Evolutionary conservation across 164 flowering plant genomes (phyloP), one percentile per base, ranked within the genome.

Genomic region (Protea cynaroides): DNA sequence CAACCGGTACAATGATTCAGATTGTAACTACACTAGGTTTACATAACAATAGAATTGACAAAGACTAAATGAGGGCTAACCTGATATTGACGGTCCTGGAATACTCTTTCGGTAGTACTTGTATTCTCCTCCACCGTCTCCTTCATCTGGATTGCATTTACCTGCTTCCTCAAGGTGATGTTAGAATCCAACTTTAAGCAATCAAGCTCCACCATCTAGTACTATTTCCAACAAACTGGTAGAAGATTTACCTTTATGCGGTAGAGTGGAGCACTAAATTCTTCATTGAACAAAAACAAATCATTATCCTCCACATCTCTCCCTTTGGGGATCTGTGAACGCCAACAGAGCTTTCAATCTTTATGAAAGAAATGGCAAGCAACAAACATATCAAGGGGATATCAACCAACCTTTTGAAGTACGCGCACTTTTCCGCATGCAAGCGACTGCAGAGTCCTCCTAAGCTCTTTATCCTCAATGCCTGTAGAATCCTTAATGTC

Each of bases 71-170:
- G 18, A 49, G 52, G 46, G 21, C 12, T 0, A 54, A 92, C 99
- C 97, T 95, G 99, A 79, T 95, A 92, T 70, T 95, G 99, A 51
- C 97, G 97, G 72, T 92, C 97, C 71, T 92, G 97, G 73, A 89
- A 92, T 14, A 90, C 99, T 79, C 97, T 83, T 65, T 95, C 99
- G 0, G 99, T 95, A 44, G 99, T 95, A 81, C 92, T 90, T 34
- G 92, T 76, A 74, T 92, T 92, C 74, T 95, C 99, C 75, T 95
- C 99, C 54, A 90, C 97, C 15, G 97, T 95, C 73, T 95, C 97
- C 79, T 95, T 95, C 97, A 95, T 82, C 77, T 95, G 99, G 67
- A 95, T 95, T 15, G 99, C 96, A 79, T 95, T 95, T 62, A 95
- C 97, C 99, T 95, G 82, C 59, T 74, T 62, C 65, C 40, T 5